A percentile compares a stretch with the other conserved stretches of the same genome.
Conservation (phyloP, 2,329 filamentous ascomycete genomes). For the Botrytis tulipae region DNA sequence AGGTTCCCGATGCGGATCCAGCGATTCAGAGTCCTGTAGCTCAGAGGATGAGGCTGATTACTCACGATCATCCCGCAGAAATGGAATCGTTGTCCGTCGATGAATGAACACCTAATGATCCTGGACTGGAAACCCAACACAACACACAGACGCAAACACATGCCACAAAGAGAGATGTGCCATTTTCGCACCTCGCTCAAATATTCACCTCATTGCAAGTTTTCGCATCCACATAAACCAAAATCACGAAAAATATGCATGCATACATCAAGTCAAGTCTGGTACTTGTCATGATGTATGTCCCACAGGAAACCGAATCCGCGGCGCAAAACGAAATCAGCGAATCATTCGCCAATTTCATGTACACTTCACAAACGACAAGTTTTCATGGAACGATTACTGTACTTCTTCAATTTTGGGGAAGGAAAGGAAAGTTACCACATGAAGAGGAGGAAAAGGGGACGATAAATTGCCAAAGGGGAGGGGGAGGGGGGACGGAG, state of each 20-base stretch:
- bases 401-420: neutral
- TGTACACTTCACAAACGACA: slow-evolving; percentile 2
- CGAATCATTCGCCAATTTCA: slow-evolving; percentile 7
- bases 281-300: slow-evolving; percentile 27
- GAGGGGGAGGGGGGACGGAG: neutral
- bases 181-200: neutral
- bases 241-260: slow-evolving; percentile 19
- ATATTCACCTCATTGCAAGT: slow-evolving; percentile 26
- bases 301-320: slow-evolving; percentile 37
- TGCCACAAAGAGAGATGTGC: slow-evolving; percentile 8
- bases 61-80: slow-evolving; percentile 56
- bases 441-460: slow-evolving; percentile 18
- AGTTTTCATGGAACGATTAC: slow-evolving; percentile 13
- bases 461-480: slow-evolving; percentile 2
- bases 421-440: slow-evolving; percentile 13
- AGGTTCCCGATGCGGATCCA: slow-evolving; percentile 81
- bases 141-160: slow-evolving; percentile 14
- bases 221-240: neutral
- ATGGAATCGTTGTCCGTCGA: slow-evolving; percentile 58
- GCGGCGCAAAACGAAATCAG: slow-evolving; percentile 28
- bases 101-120: slow-evolving; percentile 25
- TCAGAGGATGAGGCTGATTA: slow-evolving; percentile 62
- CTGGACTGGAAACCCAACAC: slow-evolving; percentile 22
- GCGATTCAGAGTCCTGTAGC: slow-evolving; percentile 65
- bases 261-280: slow-evolving; percentile 27